phyloP scores from a whole-genome alignment of 176 grass and related monocot species.

The Chrysopogon serrulatus region DNA sequence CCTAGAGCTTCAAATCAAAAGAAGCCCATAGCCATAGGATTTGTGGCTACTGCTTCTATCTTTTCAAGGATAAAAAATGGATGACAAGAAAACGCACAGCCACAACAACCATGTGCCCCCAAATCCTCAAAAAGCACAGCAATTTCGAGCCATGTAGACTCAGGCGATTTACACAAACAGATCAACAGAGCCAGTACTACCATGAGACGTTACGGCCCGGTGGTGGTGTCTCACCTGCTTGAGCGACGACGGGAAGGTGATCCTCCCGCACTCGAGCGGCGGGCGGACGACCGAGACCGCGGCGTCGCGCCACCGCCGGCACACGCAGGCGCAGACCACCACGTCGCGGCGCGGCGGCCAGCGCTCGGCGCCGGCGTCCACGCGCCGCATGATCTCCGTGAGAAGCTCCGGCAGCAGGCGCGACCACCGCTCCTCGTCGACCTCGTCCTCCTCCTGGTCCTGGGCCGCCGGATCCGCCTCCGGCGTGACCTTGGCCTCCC shows the following conservation, averaged over 20 bases:
- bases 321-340: slow-evolving; percentile 80
- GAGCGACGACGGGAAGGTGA: slow-evolving; percentile 90
- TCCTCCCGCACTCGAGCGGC: slow-evolving; percentile 69
- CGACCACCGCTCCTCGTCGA: slow-evolving; percentile 65
- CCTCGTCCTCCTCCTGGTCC: not conserved
- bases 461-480: slow-evolving; percentile 23
- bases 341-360: slow-evolving; percentile 70
- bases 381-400: slow-evolving; percentile 56
- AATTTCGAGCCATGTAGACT: not conserved
- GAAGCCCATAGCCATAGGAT: not conserved
- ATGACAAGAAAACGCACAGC: not conserved
- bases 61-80: not conserved
- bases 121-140: not conserved
- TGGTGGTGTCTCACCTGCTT: slow-evolving; percentile 53
- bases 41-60: not conserved
- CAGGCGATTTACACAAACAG: not conserved
- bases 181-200: not conserved
- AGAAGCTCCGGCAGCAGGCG: slow-evolving; percentile 66
- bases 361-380: slow-evolving; percentile 59
- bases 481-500: slow-evolving; percentile 43
- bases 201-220: not conserved
- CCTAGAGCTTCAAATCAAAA: not conserved
- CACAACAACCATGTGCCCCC: not conserved
- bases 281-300: slow-evolving; percentile 52
- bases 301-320: slow-evolving; percentile 65